A percentile compares a stretch with the other conserved stretches of the same genome.
phyloP scores from a whole-genome alignment of 2,329 filamentous ascomycete species.

The Trichoderma atrobrunneum region DNA sequence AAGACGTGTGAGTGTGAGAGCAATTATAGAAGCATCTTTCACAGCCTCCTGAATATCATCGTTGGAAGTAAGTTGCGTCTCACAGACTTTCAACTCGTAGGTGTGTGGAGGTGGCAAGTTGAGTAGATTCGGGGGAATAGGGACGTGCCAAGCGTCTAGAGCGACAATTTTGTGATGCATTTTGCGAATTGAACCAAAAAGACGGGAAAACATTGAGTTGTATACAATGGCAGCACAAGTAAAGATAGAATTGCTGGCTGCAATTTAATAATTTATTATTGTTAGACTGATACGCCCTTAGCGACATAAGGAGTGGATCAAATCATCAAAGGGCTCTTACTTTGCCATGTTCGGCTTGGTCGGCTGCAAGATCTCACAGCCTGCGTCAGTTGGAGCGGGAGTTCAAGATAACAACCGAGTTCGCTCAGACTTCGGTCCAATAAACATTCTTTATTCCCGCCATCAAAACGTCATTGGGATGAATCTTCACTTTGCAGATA shows the following conservation, averaged over 20 bases:
- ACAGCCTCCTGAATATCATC: not conserved
- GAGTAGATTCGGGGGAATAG: not conserved
- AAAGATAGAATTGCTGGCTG: not conserved
- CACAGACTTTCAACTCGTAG: not conserved
- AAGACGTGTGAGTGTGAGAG: not conserved
- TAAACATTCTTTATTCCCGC: not conserved
- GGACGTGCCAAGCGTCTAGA: not conserved
- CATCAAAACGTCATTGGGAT: not conserved
- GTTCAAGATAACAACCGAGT: not conserved
- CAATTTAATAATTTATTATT: not conserved
- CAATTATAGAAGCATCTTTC: not conserved
- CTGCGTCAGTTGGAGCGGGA: not conserved
- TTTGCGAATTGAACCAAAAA: not conserved
- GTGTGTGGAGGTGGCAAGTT: not conserved
- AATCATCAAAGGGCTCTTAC: not conserved
- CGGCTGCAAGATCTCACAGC: not conserved
- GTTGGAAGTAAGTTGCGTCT: not conserved
- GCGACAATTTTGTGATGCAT: constrained; percentile 3
- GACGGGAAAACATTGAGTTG: not conserved
- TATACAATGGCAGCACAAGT: not conserved
- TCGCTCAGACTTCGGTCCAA: not conserved
- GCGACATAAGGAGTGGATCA: not conserved
- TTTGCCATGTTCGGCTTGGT: not conserved
- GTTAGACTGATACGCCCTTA: not conserved
- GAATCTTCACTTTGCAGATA: not conserved